Evolutionary conservation across 192 early-diverging fungal genomes (phyloP), one percentile per base, ranked within the genome.

Genomic region (Radiomyces spectabilis): DNA sequence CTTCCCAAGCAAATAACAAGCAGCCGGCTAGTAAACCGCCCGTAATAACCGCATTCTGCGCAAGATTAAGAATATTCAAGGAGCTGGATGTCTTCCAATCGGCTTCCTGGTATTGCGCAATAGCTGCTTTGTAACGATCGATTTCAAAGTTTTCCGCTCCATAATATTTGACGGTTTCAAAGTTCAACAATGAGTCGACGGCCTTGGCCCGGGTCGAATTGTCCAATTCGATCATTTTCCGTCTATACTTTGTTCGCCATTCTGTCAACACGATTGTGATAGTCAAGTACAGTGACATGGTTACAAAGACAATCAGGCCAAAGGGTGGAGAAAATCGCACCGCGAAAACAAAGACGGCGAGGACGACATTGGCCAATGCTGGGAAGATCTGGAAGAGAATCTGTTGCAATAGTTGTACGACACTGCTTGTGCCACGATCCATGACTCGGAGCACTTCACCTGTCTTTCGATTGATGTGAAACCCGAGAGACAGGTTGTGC

Each of bases 121-220:
- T 84, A 0, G 91, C 85, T 21, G 88, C 72, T n/a, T 78, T 61
- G 62, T 91, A 98, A 41, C 87, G 74, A 7, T 76, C 54, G 19
- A 88, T 69, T 66, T 98, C 95, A 67, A 83, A 96, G 19, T 69
- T 50, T 69, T 95, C 93, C 35, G 85, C 87, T 53, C 85, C 85
- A 73, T 94, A 97, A 63, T 97, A 96, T 69, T 98, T 97, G 59
- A 98, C 95, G 1, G 95, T 98, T 66, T 98, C 95, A 78, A 95
- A 95, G 72, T 98, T 98, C 37, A 95, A 75, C 46, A 98, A 63
- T 41, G 92, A 95, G 61, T 98, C 95, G 4, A 95, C 93, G 5
- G 83, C 82, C 39, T 85, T 86, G 12, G 89, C 80, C 39, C 91
- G 82, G 48, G 86, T 81, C 40, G 86, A 85, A 56, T 89, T 87